Evolutionary conservation across 1,139 yeast genomes (phyloP).

Genomic region (Suhomyces maxii): DNA sequence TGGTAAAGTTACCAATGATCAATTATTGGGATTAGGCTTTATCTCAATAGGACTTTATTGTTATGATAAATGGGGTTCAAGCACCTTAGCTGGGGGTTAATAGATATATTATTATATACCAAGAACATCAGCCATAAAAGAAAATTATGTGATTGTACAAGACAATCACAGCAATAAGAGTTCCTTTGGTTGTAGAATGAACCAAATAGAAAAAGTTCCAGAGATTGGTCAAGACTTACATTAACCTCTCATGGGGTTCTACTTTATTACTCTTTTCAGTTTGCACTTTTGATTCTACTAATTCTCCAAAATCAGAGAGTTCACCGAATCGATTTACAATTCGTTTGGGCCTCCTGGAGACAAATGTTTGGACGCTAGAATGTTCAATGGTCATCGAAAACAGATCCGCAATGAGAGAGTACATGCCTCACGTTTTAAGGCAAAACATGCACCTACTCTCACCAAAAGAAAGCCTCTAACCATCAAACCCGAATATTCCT

Average conservation of each 20-base stretch:
- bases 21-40: conserved; percentile 30
- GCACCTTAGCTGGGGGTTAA: conserved; percentile 13
- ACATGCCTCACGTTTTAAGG: conserved; percentile 11
- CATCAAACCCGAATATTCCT: conserved; percentile 45
- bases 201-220: too few species aligned
- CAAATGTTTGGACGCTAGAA: conserved; percentile 49
- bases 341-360: not conserved
- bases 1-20: conserved; percentile 30
- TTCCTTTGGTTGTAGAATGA: not conserved
- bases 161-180: not conserved
- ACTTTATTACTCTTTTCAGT: too few species aligned
- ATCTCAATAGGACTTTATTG: conserved; percentile 39
- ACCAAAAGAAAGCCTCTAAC: conserved; percentile 14
- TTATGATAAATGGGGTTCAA: conserved; percentile 45
- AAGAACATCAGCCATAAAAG: too few species aligned
- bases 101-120: not conserved
- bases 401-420: conserved; percentile 10
- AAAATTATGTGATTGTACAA: too few species aligned
- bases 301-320: not conserved
- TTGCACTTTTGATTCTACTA: not conserved
- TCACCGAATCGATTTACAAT: too few species aligned
- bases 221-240: too few species aligned
- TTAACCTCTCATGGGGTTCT: too few species aligned
- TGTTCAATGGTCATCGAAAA: conserved; percentile 35
- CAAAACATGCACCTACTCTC: conserved; percentile 3